Evolutionary conservation across 164 flowering plant species (phyloP), one percentile per base, ranked within the genome.

Genomic region (Macadamia tetraphylla): DNA sequence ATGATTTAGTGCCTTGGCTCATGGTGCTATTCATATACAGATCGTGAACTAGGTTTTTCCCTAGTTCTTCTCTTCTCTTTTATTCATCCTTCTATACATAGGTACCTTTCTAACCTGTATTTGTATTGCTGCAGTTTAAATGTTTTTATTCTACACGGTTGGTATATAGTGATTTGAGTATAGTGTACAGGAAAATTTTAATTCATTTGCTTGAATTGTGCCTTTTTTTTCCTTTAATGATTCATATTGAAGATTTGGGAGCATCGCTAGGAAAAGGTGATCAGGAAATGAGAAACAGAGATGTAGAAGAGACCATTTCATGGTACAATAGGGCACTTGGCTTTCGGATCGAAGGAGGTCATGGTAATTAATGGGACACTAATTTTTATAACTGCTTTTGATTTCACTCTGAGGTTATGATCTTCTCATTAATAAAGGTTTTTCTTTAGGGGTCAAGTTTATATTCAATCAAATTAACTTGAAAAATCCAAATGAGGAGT

Each of bases 271-370:
- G 79, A 46, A 81, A 82, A 69, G 62, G 46, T 67, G 68, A 78
- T 17, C 67, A 81, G 70, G 77, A 75, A 30, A 63, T 43, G 52
- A 77, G 78, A 71, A 66, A 64, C 23, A 78, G 71, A 60, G 89
- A 82, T 67, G 72, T 81, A 65, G 83, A 86, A 68, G 87, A 87
- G 72, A 91, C 87, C 40, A 85, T 88, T 71, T 78, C 79, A 15
- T 94, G 99, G 99, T 94, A 94, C 81, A 88, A 92, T 63, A 75
- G 64, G 71, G 86, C 85, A 62, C 97, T 94, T 80, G 96, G 97
- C 66, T 80, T 94, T 65, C 82, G 85, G 30, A 81, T 92, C 69
- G 96, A 89, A 77, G 85, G 82, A 40, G 93, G 97, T 65, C 81
- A 78, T 75, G 99, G 99, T 94, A 87, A 79, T 58, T 35, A 64